Conservation (phyloP, 2,329 filamentous ascomycete genomes). For the Eurotiales sp. region DNA sequence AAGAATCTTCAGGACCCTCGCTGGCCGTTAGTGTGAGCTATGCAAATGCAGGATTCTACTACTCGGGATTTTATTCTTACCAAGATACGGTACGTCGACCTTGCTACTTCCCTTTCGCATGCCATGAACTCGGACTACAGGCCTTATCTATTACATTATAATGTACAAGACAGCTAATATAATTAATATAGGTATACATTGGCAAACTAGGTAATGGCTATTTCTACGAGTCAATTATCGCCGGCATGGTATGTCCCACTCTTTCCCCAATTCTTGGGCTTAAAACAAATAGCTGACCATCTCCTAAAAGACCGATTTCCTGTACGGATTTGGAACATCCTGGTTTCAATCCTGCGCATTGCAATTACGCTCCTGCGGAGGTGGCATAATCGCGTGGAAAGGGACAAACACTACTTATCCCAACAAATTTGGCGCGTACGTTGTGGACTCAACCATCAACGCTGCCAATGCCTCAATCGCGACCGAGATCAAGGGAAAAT, state of each 20-base stretch:
- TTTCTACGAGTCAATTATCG: slow-evolving; percentile 58
- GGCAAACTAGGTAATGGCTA: slow-evolving; percentile 65
- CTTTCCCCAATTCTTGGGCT: too few relatives aligned
- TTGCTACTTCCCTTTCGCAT: neutral
- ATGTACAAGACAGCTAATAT: neutral
- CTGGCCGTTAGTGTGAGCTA: slow-evolving; percentile 59
- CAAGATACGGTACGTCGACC: slow-evolving; percentile 55
- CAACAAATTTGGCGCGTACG: slow-evolving; percentile 66
- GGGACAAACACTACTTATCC: slow-evolving; percentile 61
- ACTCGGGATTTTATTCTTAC: slow-evolving; percentile 62
- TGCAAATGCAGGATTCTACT: slow-evolving; percentile 65
- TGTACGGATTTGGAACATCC: slow-evolving; percentile 65
- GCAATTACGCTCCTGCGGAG: slow-evolving; percentile 58
- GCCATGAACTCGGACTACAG: too few relatives aligned
- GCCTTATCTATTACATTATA: too few relatives aligned
- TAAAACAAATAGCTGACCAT: neutral
- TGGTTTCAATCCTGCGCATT: slow-evolving; percentile 57
- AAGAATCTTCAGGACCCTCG: slow-evolving; percentile 53
- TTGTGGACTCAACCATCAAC: slow-evolving; percentile 52
- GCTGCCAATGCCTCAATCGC: slow-evolving; percentile 51
- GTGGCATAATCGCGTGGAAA: slow-evolving; percentile 68
- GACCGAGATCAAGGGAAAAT: slow-evolving; percentile 43
- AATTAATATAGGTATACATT: slow-evolving; percentile 48
- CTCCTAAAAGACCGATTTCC: slow-evolving; percentile 55
- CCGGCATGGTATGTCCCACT: slow-evolving; percentile 36